phyloP scores from a whole-genome alignment of 371 early-diverging fungal species.

The Actinomucor elegans region DNA sequence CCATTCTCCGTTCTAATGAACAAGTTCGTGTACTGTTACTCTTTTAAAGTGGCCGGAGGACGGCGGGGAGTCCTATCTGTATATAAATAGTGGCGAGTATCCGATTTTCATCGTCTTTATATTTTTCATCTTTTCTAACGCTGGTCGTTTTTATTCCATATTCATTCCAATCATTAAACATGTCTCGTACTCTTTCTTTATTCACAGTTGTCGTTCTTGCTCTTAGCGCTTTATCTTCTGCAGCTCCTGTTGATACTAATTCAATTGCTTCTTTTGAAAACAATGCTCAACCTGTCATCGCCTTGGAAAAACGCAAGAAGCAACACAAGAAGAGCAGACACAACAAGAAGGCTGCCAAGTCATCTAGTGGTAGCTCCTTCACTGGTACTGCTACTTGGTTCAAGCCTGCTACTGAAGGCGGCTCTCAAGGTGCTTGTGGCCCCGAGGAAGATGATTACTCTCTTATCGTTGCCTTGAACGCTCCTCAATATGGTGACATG shows the following conservation, averaged over 20 bases:
- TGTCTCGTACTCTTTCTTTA: constrained; percentile 23
- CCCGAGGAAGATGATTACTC: constrained; percentile 16
- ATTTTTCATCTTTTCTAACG: constrained; percentile 8
- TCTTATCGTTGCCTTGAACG: constrained; percentile 28
- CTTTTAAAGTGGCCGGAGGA: neutral
- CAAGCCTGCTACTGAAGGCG: constrained; percentile 26
- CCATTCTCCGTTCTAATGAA: constrained; percentile 10
- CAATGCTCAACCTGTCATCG: neutral
- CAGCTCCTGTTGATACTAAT: constrained; percentile 10
- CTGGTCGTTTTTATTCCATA: constrained; percentile 19
- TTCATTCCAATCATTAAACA: constrained; percentile 13
- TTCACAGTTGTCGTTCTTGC: constrained; percentile 13
- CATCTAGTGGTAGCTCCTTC: constrained; percentile 2
- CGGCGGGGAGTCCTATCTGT: neutral
- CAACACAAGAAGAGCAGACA: constrained; percentile 4
- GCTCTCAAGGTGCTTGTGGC: constrained; percentile 30
- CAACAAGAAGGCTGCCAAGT: neutral
- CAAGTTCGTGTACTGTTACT: constrained; percentile 12
- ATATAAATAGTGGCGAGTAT: neutral
- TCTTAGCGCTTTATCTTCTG: constrained; percentile 12
- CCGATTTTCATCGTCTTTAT: constrained; percentile 4
- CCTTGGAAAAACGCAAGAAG: constrained; percentile 8
- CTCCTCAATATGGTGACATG: constrained; percentile 27
- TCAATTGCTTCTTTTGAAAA: neutral
- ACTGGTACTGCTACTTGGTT: constrained; percentile 32